These are phyloP conservation scores for Pisolithus sp. DNA, from an alignment of 768 basidiomycete genomes.

Conservation along the genomic window DNA sequence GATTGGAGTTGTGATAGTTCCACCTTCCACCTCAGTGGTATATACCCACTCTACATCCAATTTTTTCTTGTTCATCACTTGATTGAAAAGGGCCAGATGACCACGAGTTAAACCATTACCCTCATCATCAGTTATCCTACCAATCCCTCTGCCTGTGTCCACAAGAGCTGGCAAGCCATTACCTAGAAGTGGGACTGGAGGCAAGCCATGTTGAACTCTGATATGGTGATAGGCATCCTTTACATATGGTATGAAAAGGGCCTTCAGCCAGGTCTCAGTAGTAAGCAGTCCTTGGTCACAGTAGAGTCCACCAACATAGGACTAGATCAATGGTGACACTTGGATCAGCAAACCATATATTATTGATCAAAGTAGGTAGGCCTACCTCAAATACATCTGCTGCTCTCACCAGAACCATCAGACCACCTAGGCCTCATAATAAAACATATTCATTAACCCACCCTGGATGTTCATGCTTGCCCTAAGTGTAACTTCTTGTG, in stretches of 20 bases:
- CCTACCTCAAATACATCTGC: slow-evolving; percentile 77
- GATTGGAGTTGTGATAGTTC: slow-evolving; percentile 63
- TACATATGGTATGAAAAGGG: slow-evolving; percentile 60
- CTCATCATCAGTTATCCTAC: background rate
- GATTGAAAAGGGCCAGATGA: slow-evolving; percentile 77
- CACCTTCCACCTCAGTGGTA: slow-evolving; percentile 38
- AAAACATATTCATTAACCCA: slow-evolving; percentile 18
- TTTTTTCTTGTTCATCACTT: slow-evolving; percentile 55
- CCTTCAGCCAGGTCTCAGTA: slow-evolving; percentile 53
- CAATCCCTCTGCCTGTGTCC: too few relatives aligned
- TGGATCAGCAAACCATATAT: slow-evolving; percentile 1
- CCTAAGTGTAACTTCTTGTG: slow-evolving; percentile 65
- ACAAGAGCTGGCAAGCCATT: background rate
- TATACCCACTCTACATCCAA: slow-evolving; percentile 68
- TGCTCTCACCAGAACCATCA: slow-evolving; percentile 21
- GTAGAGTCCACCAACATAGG: slow-evolving; percentile 76
- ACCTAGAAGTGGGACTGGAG: slow-evolving; percentile 31
- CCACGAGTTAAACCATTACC: slow-evolving; percentile 29
- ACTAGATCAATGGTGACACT: slow-evolving; percentile 32
- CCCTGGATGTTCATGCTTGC: slow-evolving; percentile 72
- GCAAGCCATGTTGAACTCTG: slow-evolving; percentile 61
- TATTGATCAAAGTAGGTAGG: slow-evolving; percentile 1
- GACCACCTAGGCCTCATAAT: slow-evolving; percentile 1
- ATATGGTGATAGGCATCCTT: slow-evolving; percentile 55
- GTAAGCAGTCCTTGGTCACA: slow-evolving; percentile 57